Evolutionary conservation across 1,139 yeast genomes (phyloP), one percentile per base, ranked within the genome.

Genomic region (Wickerhamiella infanticola): DNA sequence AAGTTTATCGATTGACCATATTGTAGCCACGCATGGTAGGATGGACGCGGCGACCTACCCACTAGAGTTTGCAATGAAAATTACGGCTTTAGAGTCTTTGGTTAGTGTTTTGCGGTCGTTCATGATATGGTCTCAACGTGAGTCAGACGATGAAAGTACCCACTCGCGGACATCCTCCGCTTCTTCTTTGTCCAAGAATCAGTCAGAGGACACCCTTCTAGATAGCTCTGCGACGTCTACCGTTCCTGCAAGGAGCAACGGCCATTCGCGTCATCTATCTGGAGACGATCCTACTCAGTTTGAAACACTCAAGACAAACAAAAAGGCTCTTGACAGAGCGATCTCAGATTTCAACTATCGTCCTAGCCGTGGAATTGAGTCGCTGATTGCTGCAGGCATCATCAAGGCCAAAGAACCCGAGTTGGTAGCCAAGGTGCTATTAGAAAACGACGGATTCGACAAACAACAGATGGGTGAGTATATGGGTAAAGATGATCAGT

Each of bases 401-500:
- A 71, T 93, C 44, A 60, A 64, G 13, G 69, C 77, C 24, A 72
- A 73, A 37, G 70, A 73, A 1, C 88, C 97, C 1, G 59, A 57
- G 3, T 75, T 75, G 7, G 77, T 93, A 52, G 97, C 97, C 0
- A 61, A 64, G 47, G 85, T 93, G 60, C 66, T 93, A 46, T 64
- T 85, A 44, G 70, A 70, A 18, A 83, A 90, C 1, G 94, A 81
- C 41, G 86, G 90, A 0, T 68, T 93, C 45, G 95, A 88, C 60
- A 82, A 88, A 59, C 74, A 90, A 0, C 75, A 75, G 4, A 72
- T 93, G 50, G 99, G 99, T 45, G 98, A 88, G 57, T 93, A 72
- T 58, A 69, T 93, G 50, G 98, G 98, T 46, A 96, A 85, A 57
- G 95, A 93, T 39, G 80, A 80, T 52, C 84, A 81, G 5, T 72